Percentiles rank a stretch among this genome's conserved stretches.
Evolutionary conservation across 1,284 basidiomycete species (phyloP).

Genomic region (Inonotus hispidus): DNA sequence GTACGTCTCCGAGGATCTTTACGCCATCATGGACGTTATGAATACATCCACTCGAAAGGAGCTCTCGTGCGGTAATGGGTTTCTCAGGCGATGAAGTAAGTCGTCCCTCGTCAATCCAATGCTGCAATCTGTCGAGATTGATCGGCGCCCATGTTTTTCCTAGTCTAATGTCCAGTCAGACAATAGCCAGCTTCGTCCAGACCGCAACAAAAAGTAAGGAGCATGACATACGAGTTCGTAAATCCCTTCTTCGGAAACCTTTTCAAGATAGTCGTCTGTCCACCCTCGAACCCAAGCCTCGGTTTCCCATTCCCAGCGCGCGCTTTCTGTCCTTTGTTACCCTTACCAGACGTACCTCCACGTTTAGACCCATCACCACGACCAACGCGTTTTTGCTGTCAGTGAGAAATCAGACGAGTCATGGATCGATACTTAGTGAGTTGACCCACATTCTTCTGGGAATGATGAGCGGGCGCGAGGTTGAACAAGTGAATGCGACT

Average conservation of each 20-base stretch:
- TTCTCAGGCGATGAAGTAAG: constrained; percentile 72
- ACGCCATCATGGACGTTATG: constrained; percentile 88
- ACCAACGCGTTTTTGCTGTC: constrained; percentile 88
- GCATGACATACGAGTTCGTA: constrained; percentile 66
- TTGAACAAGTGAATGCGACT: constrained; percentile 19
- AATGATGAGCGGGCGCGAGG: constrained; percentile 13
- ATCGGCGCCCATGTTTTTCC: constrained; percentile 76
- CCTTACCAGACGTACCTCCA: constrained; percentile 89
- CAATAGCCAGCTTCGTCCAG: not conserved
- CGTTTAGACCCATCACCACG: constrained; percentile 87
- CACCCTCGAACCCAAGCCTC: constrained; percentile 86
- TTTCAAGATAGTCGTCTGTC: constrained; percentile 92
- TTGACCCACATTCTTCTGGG: constrained; percentile 17
- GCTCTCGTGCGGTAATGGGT: constrained; percentile 85
- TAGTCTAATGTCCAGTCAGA: constrained; percentile 41
- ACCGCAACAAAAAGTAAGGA: not conserved
- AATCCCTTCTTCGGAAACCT: constrained; percentile 94
- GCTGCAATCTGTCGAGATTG: constrained; percentile 83
- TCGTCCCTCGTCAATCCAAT: constrained; percentile 86
- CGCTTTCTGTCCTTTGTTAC: constrained; percentile 95
- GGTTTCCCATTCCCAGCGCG: constrained; percentile 88
- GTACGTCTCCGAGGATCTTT: constrained; percentile 83
- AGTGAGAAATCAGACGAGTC: not conserved
- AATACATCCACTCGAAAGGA: constrained; percentile 82
- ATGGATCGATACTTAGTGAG: not conserved